These are phyloP conservation scores for Vaccinium macrocarpon DNA, from an alignment of 148 eudicot genomes.

Conservation along the genomic window DNA sequence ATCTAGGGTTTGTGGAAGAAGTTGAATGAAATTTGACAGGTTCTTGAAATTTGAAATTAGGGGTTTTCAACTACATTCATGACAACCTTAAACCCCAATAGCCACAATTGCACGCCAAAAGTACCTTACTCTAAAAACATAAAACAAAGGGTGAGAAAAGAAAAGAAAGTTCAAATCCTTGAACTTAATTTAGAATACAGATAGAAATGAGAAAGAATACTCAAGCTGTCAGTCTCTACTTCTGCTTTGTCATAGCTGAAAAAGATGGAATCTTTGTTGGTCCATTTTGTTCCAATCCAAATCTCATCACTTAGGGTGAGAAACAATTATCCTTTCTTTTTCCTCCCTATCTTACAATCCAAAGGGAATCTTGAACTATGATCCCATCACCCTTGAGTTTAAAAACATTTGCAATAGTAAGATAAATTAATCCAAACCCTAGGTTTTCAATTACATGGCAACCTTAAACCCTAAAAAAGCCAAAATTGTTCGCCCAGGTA, in stretches of 20 bases:
- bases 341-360: not conserved
- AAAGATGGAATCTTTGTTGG: not conserved
- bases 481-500: not conserved
- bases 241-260: not conserved
- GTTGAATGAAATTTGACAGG: not conserved
- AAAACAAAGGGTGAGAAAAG: not conserved
- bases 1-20: slow-evolving; percentile 12
- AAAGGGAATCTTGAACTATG: not conserved
- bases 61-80: not conserved
- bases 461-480: not conserved
- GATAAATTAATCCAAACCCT: not conserved
- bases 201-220: not conserved
- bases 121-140: not conserved
- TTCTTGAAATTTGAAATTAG: not conserved
- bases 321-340: not conserved
- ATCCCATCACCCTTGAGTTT: not conserved
- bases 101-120: too few relatives aligned
- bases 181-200: not conserved
- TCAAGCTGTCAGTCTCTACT: not conserved
- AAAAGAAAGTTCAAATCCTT: not conserved
- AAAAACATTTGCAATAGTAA: not conserved
- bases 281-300: not conserved
- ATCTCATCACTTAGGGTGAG: not conserved
- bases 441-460: not conserved
- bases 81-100: not conserved